Evolutionary conservation across 306 rosid species (phyloP).

Genomic region (Cucumis cinereus): DNA sequence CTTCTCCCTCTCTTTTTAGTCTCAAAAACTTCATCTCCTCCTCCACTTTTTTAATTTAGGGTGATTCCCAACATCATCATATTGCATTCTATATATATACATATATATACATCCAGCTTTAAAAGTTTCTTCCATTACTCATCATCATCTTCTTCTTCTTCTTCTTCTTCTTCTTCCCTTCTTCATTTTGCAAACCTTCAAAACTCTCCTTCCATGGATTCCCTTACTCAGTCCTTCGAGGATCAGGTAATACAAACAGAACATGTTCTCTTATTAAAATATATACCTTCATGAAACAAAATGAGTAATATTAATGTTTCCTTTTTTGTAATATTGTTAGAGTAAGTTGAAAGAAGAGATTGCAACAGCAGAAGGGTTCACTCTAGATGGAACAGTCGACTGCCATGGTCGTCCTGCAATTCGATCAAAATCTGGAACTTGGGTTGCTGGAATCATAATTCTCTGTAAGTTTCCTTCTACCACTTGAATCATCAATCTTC

Average conservation of each 20-base stretch:
- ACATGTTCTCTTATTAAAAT: background rate
- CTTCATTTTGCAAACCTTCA: background rate
- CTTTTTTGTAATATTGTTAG: slow-evolving; percentile 18
- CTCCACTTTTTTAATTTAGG: slow-evolving; percentile 4
- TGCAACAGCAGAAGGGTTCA: slow-evolving; percentile 19
- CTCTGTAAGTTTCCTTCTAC: slow-evolving; percentile 40
- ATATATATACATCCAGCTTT: background rate
- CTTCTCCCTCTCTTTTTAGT: slow-evolving; percentile 6
- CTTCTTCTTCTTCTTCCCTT: background rate
- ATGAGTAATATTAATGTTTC: background rate
- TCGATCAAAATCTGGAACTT: slow-evolving; percentile 59
- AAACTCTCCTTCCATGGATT: background rate
- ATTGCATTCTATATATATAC: background rate
- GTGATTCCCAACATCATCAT: slow-evolving; percentile 11
- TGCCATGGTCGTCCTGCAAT: slow-evolving; percentile 66
- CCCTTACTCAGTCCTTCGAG: background rate
- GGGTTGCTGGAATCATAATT: slow-evolving; percentile 75
- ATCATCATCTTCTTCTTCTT: background rate
- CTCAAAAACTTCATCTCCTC: slow-evolving; percentile 13
- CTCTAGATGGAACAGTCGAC: slow-evolving; percentile 76
- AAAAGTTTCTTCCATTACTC: background rate
- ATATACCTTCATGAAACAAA: background rate
- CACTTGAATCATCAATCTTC: background rate
- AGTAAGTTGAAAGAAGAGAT: slow-evolving; percentile 34
- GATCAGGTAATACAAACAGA: background rate